Percentiles rank a stretch among this genome's conserved stretches.
These are phyloP conservation scores for Malassezia furfur DNA, from an alignment of 1,284 basidiomycete species.

Conservation along the genomic window DNA sequence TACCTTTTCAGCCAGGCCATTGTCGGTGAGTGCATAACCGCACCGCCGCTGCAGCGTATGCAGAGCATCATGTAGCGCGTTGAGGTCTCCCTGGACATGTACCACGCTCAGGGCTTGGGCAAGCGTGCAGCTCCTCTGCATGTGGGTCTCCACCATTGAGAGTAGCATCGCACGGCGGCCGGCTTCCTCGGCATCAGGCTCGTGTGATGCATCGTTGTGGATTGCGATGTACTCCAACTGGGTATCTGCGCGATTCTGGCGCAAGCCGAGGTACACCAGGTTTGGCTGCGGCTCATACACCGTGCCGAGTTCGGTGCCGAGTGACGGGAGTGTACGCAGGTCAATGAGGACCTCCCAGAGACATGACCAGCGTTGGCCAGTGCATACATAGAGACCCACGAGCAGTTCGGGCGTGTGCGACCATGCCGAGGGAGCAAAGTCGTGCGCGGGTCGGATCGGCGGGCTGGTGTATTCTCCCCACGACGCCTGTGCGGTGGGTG, in stretches of 20 bases:
- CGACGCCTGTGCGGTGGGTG: not conserved
- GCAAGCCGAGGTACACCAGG: conserved; percentile 2
- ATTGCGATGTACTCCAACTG: conserved; percentile 1
- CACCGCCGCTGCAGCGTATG: not conserved
- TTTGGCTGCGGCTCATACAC: not conserved
- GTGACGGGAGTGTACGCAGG: not conserved
- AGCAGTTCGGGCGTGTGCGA: not conserved
- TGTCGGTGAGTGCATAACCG: not conserved
- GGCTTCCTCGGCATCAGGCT: not conserved
- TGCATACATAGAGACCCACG: not conserved
- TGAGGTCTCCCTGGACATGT: conserved; percentile 15
- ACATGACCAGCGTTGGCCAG: conserved; percentile 1
- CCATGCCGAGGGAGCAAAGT: conserved; percentile 4
- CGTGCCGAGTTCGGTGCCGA: not conserved
- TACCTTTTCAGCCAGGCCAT: conserved; percentile 5
- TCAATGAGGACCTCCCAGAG: conserved; percentile 9
- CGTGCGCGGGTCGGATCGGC: not conserved
- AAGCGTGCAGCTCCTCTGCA: conserved; percentile 27
- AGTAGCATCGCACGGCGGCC: conserved; percentile 1
- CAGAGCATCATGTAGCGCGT: not conserved
- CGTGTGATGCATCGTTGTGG: not conserved
- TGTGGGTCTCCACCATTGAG: conserved; percentile 23
- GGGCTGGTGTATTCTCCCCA: conserved; percentile 12
- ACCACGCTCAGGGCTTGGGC: conserved; percentile 8
- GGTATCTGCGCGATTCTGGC: not conserved